Evolutionary conservation across 257 asterid genomes (phyloP).

Genomic region (Solanum sparsipilum): DNA sequence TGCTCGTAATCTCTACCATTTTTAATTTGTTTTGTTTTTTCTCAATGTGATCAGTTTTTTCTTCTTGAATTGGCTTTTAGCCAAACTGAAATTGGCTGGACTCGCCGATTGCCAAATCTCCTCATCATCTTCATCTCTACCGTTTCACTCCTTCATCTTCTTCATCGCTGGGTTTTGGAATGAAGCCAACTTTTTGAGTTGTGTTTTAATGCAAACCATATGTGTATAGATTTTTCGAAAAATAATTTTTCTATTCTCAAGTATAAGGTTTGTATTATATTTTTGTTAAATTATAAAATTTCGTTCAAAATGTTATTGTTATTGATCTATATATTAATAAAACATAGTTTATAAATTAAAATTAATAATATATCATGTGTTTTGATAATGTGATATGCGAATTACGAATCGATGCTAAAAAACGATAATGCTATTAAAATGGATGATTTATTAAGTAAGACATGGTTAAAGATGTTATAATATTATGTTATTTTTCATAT

Average conservation of each 20-base stretch:
- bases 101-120: background rate
- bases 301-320: too few relatives aligned
- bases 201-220: background rate
- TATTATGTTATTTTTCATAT: too few relatives aligned
- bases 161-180: background rate
- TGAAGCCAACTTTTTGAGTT: background rate
- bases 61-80: background rate
- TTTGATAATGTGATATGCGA: background rate
- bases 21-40: constrained; percentile 14
- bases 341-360: too few relatives aligned
- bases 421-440: background rate
- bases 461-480: background rate
- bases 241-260: too few relatives aligned
- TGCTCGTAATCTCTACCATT: constrained; percentile 63
- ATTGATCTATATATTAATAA: too few relatives aligned
- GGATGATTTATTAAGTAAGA: background rate
- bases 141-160: background rate
- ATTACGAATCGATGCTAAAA: background rate
- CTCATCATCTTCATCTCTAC: background rate
- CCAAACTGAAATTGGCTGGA: background rate
- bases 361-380: background rate
- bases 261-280: too few relatives aligned
- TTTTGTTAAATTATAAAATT: too few relatives aligned
- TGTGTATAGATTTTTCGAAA: too few relatives aligned
- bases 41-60: background rate